Base-by-base conservation (phyloP, 495 filamentous ascomycete species). In the Parachaetomium inaequale region DNA sequence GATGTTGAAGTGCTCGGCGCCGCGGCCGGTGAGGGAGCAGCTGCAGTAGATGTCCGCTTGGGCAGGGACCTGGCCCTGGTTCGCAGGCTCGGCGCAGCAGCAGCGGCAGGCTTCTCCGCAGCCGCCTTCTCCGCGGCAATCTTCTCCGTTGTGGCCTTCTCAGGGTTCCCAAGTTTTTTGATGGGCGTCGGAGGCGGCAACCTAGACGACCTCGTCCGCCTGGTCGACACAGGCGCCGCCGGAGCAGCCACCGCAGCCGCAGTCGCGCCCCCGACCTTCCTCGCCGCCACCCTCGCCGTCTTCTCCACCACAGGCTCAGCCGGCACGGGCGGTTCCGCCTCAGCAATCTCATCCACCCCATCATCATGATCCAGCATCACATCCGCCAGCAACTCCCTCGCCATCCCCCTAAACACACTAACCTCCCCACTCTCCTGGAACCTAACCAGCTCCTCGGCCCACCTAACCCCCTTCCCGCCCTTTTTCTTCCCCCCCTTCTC, bases 381-480 rank as follows among this genome's bases (percentile, higher is more conserved):
- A 50, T 62, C 53, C 4, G 42, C 47, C 53, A 58, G 14, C 28
- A 49, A 17, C 17, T 31, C n/a, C 14, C 52, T 46, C 15, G 59
- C 38, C 28, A 55, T 21, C 0, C 43, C 43, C 19, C 25, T 7
- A 21, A 55, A 43, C 36, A 54, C 49, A 11, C 29, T 42, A 15
- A 31, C 34, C n/a, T 51, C 47, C 23, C 65, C 67, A 1, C 62
- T 62, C n/a, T 23, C 47, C 51, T 72, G 72, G 51, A 49, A 68
- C 29, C 61, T 63, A 45, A 68, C 70, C 58, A 74, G 57, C 28
- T 67, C 61, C 47, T 71, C 70, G 7, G 63, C 70, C 70, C 70
- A 74, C 2, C 64, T 47, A 2, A 74, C 72, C 28, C 55, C 60
- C 65, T 74, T 75, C 31, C 40, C 32, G 23, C 55, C 60, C 65